These are phyloP conservation scores for Patellifolia procumbens DNA, from an alignment of 179 eudicot genomes.

Conservation along the genomic window DNA sequence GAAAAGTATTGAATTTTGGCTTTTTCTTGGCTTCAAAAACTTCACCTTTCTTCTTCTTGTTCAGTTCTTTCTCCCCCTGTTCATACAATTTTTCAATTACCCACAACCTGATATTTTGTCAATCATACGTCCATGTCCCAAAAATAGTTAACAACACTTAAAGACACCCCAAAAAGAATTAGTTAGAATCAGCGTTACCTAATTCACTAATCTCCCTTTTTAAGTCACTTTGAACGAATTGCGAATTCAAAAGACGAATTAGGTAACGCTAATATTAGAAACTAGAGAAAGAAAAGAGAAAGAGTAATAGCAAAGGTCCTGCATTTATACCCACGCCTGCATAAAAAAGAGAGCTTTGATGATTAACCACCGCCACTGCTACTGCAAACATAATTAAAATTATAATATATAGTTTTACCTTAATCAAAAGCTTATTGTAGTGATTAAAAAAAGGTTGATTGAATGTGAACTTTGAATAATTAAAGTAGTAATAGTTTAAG, in stretches of 20 bases:
- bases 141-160: background rate
- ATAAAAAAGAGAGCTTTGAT: slow-evolving; percentile 76
- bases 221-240: too few relatives aligned
- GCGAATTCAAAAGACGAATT: too few relatives aligned
- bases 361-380: slow-evolving; percentile 83
- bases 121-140: background rate
- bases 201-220: too few relatives aligned
- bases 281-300: slow-evolving; percentile 26
- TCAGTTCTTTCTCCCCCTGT: background rate
- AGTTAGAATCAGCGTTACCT: too few relatives aligned
- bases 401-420: background rate
- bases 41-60: background rate
- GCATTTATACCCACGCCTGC: slow-evolving; percentile 86
- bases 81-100: background rate
- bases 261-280: too few relatives aligned
- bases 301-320: slow-evolving; percentile 46
- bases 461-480: background rate
- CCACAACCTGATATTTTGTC: slow-evolving; percentile 4
- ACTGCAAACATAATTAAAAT: slow-evolving; percentile 22
- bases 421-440: background rate
- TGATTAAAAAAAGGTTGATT: background rate
- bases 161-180: too few relatives aligned
- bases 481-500: background rate
- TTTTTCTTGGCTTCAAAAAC: background rate
- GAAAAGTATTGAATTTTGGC: slow-evolving; percentile 25